A percentile compares a stretch with the other conserved stretches of the same genome.
Evolutionary conservation across 768 basidiomycete species (phyloP).

Genomic region (Pisolithus marmoratus): DNA sequence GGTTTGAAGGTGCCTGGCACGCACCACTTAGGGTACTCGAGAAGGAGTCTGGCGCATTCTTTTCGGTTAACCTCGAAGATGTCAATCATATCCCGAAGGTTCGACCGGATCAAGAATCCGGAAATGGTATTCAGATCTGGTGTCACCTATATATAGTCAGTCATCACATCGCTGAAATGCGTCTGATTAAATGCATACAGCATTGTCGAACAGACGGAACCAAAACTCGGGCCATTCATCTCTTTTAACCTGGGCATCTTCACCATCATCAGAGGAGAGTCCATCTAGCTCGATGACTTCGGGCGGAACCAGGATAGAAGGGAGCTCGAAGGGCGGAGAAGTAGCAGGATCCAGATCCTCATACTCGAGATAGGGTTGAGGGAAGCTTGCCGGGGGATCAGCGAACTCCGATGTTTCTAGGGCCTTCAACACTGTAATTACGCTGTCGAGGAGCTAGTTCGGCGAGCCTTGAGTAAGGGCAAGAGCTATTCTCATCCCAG

Average conservation of each 20-base stretch:
- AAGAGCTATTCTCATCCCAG: conserved; percentile 1
- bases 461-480: background rate
- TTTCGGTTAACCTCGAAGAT: conserved; percentile 96
- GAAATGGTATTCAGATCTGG: conserved; percentile 67
- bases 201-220: conserved; percentile 59
- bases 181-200: conserved; percentile 31
- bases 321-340: conserved; percentile 57
- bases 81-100: conserved; percentile 71
- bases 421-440: conserved; percentile 54
- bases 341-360: conserved; percentile 35
- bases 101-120: conserved; percentile 75
- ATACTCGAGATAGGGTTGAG: conserved; percentile 58
- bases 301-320: conserved; percentile 79
- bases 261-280: conserved; percentile 61
- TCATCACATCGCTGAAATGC: background rate
- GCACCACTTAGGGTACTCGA: conserved; percentile 85
- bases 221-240: conserved; percentile 80
- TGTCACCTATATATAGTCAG: conserved; percentile 47
- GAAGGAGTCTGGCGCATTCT: conserved; percentile 82
- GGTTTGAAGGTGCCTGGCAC: conserved; percentile 80
- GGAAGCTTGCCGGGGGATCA: conserved; percentile 50
- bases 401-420: conserved; percentile 59
- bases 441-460: conserved; percentile 65
- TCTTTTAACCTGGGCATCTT: conserved; percentile 68
- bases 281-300: conserved; percentile 80